Evolutionary conservation across 2,329 filamentous ascomycete species (phyloP), one percentile per base, ranked within the genome.

Genomic region (Didymella segeticola): DNA sequence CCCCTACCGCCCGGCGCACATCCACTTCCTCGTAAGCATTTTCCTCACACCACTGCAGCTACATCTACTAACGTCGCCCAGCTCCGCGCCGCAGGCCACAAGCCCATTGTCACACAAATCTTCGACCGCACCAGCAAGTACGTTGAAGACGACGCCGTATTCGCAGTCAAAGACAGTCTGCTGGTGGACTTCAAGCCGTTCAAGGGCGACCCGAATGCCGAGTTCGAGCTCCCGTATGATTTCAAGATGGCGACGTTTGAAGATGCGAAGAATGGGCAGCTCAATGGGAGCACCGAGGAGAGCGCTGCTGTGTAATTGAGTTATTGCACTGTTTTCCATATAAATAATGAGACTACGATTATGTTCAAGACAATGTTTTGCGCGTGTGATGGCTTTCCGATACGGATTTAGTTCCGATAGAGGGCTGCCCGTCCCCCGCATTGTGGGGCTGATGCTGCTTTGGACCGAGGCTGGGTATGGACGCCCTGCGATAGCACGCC

Each of bases 71-170:
- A 9, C 29, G 30, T 20, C 19, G 2, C 22, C 49, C 54, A 83
- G 79, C 77, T 82, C 70, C 79, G 80, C 23, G 78, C 80, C 11
- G 79, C 82, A 2, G 83, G 82, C 7, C 86, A 88, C 77, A 88
- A 86, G 65, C 80, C 87, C 0, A 81, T 96, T 41, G 89, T 87
- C 0, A 91, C 89, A 1, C 90, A 95, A 72, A 86, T 95, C 49
- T 93, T 91, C 69, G 89, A 91, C 70, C 78, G 80, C 52, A 80
- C 84, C 57, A 85, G 86, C 72, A 80, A 83, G 57, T 86, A 89
- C 62, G 77, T 90, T 36, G 76, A 77, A 15, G 78, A 85, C 51
- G 83, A 86, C 60, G 78, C 81, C 0, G 83, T 85, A 0, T 86
- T 86, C 60, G 83, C 83, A 0, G 83, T 85, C 42, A 86, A 86